These are phyloP conservation scores for Anthoceros angustus DNA, from an alignment of 225 moss, liverwort and hornwort species.

Conservation along the genomic window DNA sequence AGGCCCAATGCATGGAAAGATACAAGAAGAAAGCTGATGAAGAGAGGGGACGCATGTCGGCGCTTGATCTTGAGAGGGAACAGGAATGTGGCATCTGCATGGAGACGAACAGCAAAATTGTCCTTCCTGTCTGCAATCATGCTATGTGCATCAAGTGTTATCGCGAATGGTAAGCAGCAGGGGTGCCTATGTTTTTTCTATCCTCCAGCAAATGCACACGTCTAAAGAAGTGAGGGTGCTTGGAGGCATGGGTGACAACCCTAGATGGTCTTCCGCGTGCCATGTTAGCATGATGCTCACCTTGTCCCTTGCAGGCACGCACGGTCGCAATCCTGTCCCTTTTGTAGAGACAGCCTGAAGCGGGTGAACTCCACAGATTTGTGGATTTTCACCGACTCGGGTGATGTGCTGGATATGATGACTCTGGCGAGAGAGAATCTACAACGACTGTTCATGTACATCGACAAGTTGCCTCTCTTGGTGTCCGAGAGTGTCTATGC, in stretches of 20 bases:
- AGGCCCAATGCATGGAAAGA: constrained; percentile 77
- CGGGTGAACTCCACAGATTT: constrained; percentile 90
- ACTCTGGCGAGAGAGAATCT: constrained; percentile 89
- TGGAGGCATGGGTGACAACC: not conserved
- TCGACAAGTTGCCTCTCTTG: constrained; percentile 90
- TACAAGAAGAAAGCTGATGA: constrained; percentile 89
- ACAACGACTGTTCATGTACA: constrained; percentile 90
- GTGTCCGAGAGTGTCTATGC: constrained; percentile 88
- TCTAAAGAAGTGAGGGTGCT: not conserved
- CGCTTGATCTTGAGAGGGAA: constrained; percentile 84
- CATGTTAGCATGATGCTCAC: not conserved
- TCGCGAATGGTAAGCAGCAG: constrained; percentile 60
- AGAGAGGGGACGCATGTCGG: constrained; percentile 88
- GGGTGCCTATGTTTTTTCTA: too few relatives aligned
- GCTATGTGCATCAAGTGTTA: constrained; percentile 97
- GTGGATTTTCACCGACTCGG: constrained; percentile 92
- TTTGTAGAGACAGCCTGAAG: constrained; percentile 84
- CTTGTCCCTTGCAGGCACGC: constrained; percentile 46
- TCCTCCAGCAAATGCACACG: not conserved
- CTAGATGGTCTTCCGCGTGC: not conserved
- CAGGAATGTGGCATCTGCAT: constrained; percentile 95
- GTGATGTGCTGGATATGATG: constrained; percentile 76
- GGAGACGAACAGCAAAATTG: constrained; percentile 92
- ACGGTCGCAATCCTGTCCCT: constrained; percentile 89
- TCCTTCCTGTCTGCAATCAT: constrained; percentile 92